Conservation (phyloP, 2,329 filamentous ascomycete species). For the Penicillium paneum region DNA sequence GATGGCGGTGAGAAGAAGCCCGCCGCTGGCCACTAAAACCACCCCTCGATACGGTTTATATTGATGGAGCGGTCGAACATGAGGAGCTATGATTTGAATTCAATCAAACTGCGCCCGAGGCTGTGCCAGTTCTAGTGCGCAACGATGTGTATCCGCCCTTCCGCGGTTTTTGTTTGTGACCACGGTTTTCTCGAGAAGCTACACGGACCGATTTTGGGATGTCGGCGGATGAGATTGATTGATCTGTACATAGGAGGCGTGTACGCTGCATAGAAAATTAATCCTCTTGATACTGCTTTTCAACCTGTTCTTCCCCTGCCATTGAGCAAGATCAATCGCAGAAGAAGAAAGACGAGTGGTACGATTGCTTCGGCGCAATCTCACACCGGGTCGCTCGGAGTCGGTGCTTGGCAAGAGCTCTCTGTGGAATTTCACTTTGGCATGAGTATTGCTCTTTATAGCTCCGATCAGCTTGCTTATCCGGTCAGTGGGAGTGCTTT, state of each 20-base stretch:
- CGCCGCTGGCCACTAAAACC: slow-evolving; percentile 32
- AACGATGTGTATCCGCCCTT: slow-evolving; percentile 13
- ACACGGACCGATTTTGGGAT: slow-evolving; percentile 12
- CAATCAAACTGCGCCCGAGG: slow-evolving; percentile 14
- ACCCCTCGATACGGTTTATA: slow-evolving; percentile 12
- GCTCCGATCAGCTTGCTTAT: background rate
- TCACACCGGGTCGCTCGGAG: background rate
- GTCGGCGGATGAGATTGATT: slow-evolving; percentile 18
- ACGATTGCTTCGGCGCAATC: background rate
- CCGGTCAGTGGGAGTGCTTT: background rate
- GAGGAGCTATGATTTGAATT: slow-evolving; percentile 14
- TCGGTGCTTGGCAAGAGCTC: background rate
- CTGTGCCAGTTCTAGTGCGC: slow-evolving; percentile 11
- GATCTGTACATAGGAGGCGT: slow-evolving; percentile 28
- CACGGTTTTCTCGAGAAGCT: slow-evolving; percentile 7
- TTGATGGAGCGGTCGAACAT: slow-evolving; percentile 16
- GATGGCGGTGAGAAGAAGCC: slow-evolving; percentile 48
- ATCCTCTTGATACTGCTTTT: slow-evolving; percentile 12
- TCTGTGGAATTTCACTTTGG: background rate
- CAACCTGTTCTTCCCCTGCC: background rate
- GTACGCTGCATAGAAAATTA: slow-evolving; percentile 28
- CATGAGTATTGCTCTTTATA: background rate
- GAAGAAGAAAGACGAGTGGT: background rate
- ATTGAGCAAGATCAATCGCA: background rate
- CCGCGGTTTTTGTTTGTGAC: slow-evolving; percentile 1